Conservation (phyloP, 75 land plant species). For the Gnetum montanum region DNA sequence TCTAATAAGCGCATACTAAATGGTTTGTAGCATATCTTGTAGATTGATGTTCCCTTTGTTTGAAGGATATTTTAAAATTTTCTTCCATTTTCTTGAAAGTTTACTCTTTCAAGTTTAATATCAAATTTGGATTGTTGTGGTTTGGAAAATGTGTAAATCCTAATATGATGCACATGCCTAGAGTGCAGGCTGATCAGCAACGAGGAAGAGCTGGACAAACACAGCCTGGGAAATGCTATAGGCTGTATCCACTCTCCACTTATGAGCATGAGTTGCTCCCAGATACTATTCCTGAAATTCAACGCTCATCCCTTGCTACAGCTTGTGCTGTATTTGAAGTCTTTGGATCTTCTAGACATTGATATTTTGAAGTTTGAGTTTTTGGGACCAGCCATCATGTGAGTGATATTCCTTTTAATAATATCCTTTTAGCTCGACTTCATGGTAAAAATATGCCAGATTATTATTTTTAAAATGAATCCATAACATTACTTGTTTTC, state of each 20-base stretch:
- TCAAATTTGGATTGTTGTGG: too few species aligned
- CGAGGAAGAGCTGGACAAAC: conserved; percentile 96
- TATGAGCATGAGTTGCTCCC: conserved; percentile 70
- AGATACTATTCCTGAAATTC: conserved; percentile 93
- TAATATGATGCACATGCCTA: not conserved
- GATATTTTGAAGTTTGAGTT: conserved; percentile 88
- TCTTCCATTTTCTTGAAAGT: too few species aligned
- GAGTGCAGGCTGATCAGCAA: conserved; percentile 86
- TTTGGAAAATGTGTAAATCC: too few species aligned
- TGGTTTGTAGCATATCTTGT: too few species aligned
- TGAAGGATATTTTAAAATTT: too few species aligned
- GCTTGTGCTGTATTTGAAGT: conserved; percentile 89
- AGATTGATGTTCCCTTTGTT: too few species aligned
- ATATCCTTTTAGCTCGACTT: too few species aligned
- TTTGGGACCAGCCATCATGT: conserved; percentile 91
- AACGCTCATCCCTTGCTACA: conserved; percentile 86
- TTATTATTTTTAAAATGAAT: too few species aligned
- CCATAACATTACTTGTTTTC: not conserved
- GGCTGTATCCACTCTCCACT: conserved; percentile 50
- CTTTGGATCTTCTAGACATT: conserved; percentile 68
- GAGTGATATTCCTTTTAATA: conserved; percentile 26
- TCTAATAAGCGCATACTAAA: too few species aligned
- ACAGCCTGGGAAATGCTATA: conserved; percentile 89
- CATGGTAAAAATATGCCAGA: too few species aligned
- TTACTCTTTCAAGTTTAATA: too few species aligned